Evolutionary conservation across 441 rosid genomes (phyloP), one percentile per base, ranked within the genome.

Genomic region (Brassica balearica): DNA sequence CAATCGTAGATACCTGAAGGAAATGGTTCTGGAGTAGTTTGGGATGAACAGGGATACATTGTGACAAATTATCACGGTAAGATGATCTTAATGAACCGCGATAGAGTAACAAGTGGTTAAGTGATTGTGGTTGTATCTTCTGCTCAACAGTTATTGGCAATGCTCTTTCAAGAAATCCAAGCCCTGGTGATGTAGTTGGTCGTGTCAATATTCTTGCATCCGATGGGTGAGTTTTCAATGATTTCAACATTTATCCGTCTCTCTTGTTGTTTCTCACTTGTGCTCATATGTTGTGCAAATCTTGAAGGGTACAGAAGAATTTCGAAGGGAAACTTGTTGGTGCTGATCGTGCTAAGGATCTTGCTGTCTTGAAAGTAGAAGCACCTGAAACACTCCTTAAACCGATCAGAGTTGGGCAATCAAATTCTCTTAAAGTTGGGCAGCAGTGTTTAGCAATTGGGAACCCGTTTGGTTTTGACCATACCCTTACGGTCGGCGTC

Each of bases 1-100:
- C 17, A 58, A 70, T 72, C 17, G 51, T 87, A 95, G 99, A 84
- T 95, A 84, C 99, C 97, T 2, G 98, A 95, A 88, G 99, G 98
- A 84, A 95, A 95, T 80, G 99, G 99, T 61, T 95, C 99, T 20
- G 99, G 99, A 25, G 97, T 93, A n/a, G 96, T 95, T 58, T 95
- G 99, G 98, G 90, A 91, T 84, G 87, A 69, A 73, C 81, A 86
- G 67, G 99, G 99, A 67, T 97, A 95, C 80, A 86, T 95, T 68
- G 95, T 95, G 62, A 95, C 99, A 27, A 95, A 95, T 82, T 95
- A 90, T 86, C 99, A 95, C 62, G 99, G 99, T 93, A 87, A 85
- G 86, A 20, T 59, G 23, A 41, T 34, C 5, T 22, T 20, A 77
- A 6, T 58, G 64, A 70, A 70, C 8, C 38, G 38, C 6, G 38